These are phyloP conservation scores for Peronospora tabacina DNA, from an alignment of 352 stramenopile genomes.

Conservation along the genomic window DNA sequence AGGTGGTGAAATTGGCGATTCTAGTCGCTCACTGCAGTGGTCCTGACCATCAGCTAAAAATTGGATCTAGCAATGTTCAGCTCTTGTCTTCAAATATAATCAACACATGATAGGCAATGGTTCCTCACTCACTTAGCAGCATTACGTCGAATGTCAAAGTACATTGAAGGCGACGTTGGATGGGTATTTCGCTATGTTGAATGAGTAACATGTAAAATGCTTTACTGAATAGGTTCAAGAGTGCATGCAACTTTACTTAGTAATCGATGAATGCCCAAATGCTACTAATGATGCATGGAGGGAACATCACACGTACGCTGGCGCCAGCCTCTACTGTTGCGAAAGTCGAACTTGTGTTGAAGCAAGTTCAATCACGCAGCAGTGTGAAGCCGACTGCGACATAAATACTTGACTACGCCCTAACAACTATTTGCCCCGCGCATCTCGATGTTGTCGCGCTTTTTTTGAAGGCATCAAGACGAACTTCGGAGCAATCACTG, in stretches of 20 bases:
- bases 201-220: no score
- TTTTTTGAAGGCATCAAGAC: conserved; percentile 12
- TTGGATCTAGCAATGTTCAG: conserved; percentile 11
- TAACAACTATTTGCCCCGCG: conserved; percentile 30
- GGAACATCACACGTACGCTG: conserved; percentile 25
- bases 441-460: conserved; percentile 2
- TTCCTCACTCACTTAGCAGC: not conserved
- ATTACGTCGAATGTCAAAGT: not conserved
- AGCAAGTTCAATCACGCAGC: conserved; percentile 16
- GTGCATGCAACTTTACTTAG: not conserved
- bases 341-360: conserved; percentile 9
- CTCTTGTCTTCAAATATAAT: conserved; percentile 12
- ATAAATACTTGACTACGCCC: conserved; percentile 47
- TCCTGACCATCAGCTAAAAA: conserved; percentile 25
- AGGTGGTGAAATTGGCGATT: conserved; percentile 71
- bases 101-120: conserved; percentile 14
- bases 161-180: conserved; percentile 1
- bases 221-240: conserved; percentile 2
- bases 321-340: conserved; percentile 6
- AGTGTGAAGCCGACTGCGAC: conserved; percentile 18
- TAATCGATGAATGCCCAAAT: conserved; percentile 14
- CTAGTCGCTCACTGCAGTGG: conserved; percentile 56
- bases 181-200: conserved; percentile 4
- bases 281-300: conserved; percentile 19
- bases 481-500: conserved; percentile 6